A percentile compares a stretch with the other conserved stretches of the same genome.
Evolutionary conservation across 1,284 basidiomycete genomes (phyloP).

Genomic region (Leccinum proliferum): DNA sequence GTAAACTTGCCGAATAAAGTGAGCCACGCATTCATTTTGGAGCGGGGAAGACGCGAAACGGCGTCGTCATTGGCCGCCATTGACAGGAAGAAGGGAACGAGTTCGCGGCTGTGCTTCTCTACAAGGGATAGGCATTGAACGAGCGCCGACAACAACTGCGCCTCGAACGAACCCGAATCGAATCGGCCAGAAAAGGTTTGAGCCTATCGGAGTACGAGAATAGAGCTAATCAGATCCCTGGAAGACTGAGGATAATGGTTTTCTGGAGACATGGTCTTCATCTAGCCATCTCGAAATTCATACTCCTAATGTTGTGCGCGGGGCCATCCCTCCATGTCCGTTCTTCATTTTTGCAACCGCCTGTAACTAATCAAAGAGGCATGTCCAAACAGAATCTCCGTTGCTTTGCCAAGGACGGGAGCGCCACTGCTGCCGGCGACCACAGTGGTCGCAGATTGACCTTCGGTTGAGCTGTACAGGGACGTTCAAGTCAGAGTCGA

Average conservation of each 20-base stretch:
- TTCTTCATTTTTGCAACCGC: slow-evolving; percentile 29
- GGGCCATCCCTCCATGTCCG: slow-evolving; percentile 69
- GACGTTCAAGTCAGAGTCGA: background rate
- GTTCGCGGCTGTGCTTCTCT: slow-evolving; percentile 79
- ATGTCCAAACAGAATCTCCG: slow-evolving; percentile 67
- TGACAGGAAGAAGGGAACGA: slow-evolving; percentile 76
- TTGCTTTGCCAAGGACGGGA: slow-evolving; percentile 53
- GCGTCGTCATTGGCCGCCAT: slow-evolving; percentile 34
- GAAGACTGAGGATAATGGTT: slow-evolving; percentile 24
- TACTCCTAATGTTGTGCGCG: slow-evolving; percentile 53
- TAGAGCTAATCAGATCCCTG: background rate
- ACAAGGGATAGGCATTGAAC: slow-evolving; percentile 63
- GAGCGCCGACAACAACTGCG: slow-evolving; percentile 70
- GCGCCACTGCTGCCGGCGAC: slow-evolving; percentile 70
- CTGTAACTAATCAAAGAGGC: slow-evolving; percentile 62
- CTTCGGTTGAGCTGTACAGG: slow-evolving; percentile 76
- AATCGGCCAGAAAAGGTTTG: slow-evolving; percentile 64
- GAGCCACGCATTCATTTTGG: slow-evolving; percentile 74
- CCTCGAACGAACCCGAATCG: slow-evolving; percentile 72
- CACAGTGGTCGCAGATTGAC: slow-evolving; percentile 88
- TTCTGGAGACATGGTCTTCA: slow-evolving; percentile 19
- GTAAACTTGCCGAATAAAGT: slow-evolving; percentile 84
- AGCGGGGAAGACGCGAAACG: slow-evolving; percentile 40
- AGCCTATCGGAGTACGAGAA: slow-evolving; percentile 34
- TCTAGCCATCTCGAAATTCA: slow-evolving; percentile 42